Base-by-base conservation (phyloP, 805 yeast species). In the Wickerhamomyces silvicola region DNA sequence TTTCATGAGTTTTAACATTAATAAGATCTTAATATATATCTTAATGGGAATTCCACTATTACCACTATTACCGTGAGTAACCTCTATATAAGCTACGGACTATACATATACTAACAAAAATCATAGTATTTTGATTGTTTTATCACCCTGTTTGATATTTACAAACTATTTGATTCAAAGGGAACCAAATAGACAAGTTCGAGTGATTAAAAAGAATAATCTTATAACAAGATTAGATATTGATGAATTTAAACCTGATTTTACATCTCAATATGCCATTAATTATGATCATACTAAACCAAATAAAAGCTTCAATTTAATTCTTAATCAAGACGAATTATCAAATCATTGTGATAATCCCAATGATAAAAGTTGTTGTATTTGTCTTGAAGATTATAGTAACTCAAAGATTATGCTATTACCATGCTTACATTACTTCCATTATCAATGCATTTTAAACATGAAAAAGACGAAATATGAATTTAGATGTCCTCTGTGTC, bases 401-500 rank as follows among this genome's bases (percentile, higher is more conserved):
- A 18, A 30, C 8, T 8, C n/a, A 18, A 6, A 15, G 6, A 6
- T 30, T 5, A 10, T 30, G 3, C 7, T 30, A 17, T 9, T 30
- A 9, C 28, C 33, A 7, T 30, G 33, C 12, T 5, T 14, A 5
- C 28, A 30, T 24, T 24, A 24, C n/a, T 30, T 24, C 11, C 33
- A 30, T 14, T 20, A 18, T 7, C 10, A 16, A 4, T 30, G 33
- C 20, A 13, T 30, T 10, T 23, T 22, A 11, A 18, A 22, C 4
- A 8, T 29, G 25, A 28, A 24, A 12, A 9, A 16, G 6, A 7
- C 7, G 6, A 10, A 22, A 11, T n/a, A n/a, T 21, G 12, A 26
- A 10, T 21, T 18, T 12, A 32, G 27, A 24, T 35, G 38, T 31
- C 28, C 25, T 12, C 7, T 35, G 26, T 35, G 38, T 13, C 8